Percentiles rank a stretch among this genome's conserved stretches.
phyloP scores from a whole-genome alignment of 2,329 filamentous ascomycete genomes.

The Biscogniauxia mediterranea region DNA sequence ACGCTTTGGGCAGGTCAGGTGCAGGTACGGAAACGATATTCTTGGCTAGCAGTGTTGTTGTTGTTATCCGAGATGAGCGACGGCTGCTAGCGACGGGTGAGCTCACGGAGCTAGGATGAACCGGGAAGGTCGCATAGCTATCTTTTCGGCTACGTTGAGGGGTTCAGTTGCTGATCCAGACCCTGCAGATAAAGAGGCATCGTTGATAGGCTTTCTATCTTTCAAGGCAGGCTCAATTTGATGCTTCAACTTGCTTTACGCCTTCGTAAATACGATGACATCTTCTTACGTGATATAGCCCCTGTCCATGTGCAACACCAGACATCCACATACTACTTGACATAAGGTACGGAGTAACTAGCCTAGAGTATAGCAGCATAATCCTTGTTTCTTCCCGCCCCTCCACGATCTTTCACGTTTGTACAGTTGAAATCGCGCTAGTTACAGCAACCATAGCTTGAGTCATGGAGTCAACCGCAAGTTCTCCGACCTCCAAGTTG shows the following conservation, averaged over 20 bases:
- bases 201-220: neutral
- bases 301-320: neutral
- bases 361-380: neutral
- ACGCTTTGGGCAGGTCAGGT: constrained; percentile 23
- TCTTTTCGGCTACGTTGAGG: neutral
- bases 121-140: neutral
- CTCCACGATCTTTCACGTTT: neutral
- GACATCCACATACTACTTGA: too few species aligned
- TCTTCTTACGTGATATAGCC: neutral
- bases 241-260: neutral
- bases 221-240: neutral
- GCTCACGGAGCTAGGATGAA: constrained; percentile 10
- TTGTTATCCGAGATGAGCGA: constrained; percentile 15
- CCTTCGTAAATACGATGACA: neutral
- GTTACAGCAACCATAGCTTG: too few species aligned
- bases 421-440: too few species aligned
- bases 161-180: neutral
- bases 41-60: neutral
- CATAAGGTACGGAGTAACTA: neutral
- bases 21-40: constrained; percentile 11
- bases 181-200: neutral
- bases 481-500: too few species aligned
- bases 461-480: too few species aligned
- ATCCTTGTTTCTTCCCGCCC: neutral
- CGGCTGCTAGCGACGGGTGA: constrained; percentile 14